Evolutionary conservation across 1,284 basidiomycete species (phyloP).

Genomic region (Fomes fomentarius): DNA sequence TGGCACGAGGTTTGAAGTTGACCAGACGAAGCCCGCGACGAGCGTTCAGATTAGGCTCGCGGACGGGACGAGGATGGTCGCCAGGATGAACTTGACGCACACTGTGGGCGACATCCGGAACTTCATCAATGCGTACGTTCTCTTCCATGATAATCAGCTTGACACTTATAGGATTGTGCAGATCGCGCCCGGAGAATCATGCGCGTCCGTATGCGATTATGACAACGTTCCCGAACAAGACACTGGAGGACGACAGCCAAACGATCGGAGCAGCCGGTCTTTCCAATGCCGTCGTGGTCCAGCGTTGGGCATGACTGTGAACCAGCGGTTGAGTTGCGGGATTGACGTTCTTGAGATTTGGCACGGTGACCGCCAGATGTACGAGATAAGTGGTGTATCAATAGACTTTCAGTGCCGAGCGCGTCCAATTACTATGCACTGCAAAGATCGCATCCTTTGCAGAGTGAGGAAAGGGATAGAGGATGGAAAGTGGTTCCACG

Average conservation of each 20-base stretch:
- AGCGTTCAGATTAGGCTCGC: slow-evolving; percentile 90
- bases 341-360: no score
- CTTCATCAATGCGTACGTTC: slow-evolving; percentile 88
- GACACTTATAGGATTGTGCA: slow-evolving; percentile 31
- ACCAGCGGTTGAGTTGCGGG: no score
- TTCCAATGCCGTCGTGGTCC: slow-evolving; percentile 85
- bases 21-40: slow-evolving; percentile 81
- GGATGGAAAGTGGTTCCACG: no score
- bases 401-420: no score
- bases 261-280: slow-evolving; percentile 81
- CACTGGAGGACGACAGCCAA: slow-evolving; percentile 65
- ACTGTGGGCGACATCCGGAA: slow-evolving; percentile 86
- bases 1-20: slow-evolving; percentile 76
- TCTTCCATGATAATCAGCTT: slow-evolving; percentile 1
- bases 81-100: slow-evolving; percentile 90
- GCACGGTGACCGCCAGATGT: no score
- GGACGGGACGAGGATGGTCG: slow-evolving; percentile 91
- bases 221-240: slow-evolving; percentile 86
- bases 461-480: no score
- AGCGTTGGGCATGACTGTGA: slow-evolving; percentile 75
- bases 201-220: slow-evolving; percentile 74
- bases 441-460: no score
- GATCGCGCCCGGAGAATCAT: slow-evolving; percentile 74
- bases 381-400: slow-evolving; percentile 11
- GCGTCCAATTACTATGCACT: no score